phyloP scores from a whole-genome alignment of 768 basidiomycete genomes.

The Pleurotus giganteus region DNA sequence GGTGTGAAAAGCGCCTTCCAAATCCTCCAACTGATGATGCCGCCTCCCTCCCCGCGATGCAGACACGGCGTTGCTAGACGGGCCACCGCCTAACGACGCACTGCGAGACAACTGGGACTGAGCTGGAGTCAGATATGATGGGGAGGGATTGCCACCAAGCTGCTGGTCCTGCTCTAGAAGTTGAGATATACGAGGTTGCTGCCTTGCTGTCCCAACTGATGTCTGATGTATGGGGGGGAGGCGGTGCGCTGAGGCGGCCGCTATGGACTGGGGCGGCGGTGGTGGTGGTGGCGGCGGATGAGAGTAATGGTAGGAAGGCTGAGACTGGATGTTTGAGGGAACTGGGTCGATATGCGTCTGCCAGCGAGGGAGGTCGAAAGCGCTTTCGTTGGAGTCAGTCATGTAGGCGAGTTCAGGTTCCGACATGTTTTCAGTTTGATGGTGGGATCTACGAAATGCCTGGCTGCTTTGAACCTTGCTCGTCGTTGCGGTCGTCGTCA shows the following conservation, averaged over 20 bases:
- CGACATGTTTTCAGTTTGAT: slow-evolving; percentile 49
- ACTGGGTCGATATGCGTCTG: slow-evolving; percentile 63
- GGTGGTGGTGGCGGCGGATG: slow-evolving; percentile 52
- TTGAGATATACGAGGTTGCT: slow-evolving; percentile 59
- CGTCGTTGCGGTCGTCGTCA: background rate
- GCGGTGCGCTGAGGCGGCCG: slow-evolving; percentile 42
- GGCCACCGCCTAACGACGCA: slow-evolving; percentile 57
- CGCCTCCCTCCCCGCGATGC: slow-evolving; percentile 50
- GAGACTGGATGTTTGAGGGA: slow-evolving; percentile 38
- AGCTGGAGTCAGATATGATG: slow-evolving; percentile 47
- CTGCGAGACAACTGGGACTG: slow-evolving; percentile 63
- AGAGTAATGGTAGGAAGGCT: slow-evolving; percentile 52
- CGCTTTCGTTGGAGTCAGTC: slow-evolving; percentile 72
- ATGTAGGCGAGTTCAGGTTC: slow-evolving; percentile 76
- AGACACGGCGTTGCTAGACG: slow-evolving; percentile 31
- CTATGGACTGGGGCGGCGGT: slow-evolving; percentile 40
- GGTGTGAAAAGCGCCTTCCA: slow-evolving; percentile 48
- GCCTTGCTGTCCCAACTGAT: slow-evolving; percentile 39
- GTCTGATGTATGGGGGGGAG: slow-evolving; percentile 51
- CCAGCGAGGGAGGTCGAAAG: slow-evolving; percentile 76
- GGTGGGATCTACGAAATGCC: slow-evolving; percentile 9
- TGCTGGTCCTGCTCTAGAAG: slow-evolving; percentile 65
- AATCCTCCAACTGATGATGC: slow-evolving; percentile 69
- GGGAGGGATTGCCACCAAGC: slow-evolving; percentile 35
- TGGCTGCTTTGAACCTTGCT: background rate